These are phyloP conservation scores for Thielaviopsis cerberus DNA, from an alignment of 2,329 filamentous ascomycete genomes.

Conservation along the genomic window DNA sequence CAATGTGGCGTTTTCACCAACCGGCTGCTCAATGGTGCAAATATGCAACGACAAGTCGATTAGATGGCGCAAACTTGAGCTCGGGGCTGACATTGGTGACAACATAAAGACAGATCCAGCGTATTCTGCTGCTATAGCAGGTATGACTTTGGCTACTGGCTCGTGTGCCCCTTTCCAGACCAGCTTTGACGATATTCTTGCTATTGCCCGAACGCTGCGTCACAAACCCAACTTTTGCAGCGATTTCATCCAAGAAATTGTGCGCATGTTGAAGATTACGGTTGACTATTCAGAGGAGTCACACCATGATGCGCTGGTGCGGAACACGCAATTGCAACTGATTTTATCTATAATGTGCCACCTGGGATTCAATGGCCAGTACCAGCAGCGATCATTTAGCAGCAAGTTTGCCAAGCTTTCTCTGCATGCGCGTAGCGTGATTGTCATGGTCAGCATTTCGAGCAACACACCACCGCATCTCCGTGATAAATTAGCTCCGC, in stretches of 20 bases:
- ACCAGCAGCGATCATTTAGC: slow-evolving; percentile 40
- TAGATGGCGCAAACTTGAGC: slow-evolving; percentile 38
- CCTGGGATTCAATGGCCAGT: slow-evolving; percentile 52
- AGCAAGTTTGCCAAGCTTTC: slow-evolving; percentile 60
- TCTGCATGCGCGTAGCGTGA: slow-evolving; percentile 55
- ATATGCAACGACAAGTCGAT: slow-evolving; percentile 39
- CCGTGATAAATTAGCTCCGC: slow-evolving; percentile 36
- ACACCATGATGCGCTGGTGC: slow-evolving; percentile 51
- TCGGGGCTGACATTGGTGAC: slow-evolving; percentile 28
- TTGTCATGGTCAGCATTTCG: slow-evolving; percentile 46
- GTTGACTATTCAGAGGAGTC: slow-evolving; percentile 69
- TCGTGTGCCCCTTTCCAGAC: slow-evolving; percentile 26
- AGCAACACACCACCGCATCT: slow-evolving; percentile 35
- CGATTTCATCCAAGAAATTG: slow-evolving; percentile 47
- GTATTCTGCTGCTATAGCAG: slow-evolving; percentile 41
- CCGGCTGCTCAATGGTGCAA: slow-evolving; percentile 38
- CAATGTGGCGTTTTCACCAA: slow-evolving; percentile 43
- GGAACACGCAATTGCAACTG: slow-evolving; percentile 54
- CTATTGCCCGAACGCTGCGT: slow-evolving; percentile 38
- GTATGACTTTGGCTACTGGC: slow-evolving; percentile 35
- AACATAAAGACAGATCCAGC: slow-evolving; percentile 16
- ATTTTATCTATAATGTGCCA: slow-evolving; percentile 64
- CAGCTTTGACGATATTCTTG: slow-evolving; percentile 54
- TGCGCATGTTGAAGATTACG: slow-evolving; percentile 49
- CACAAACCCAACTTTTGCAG: slow-evolving; percentile 31